These are phyloP conservation scores for Asterella californica DNA, from an alignment of 225 moss, liverwort and hornwort genomes.

Conservation along the genomic window DNA sequence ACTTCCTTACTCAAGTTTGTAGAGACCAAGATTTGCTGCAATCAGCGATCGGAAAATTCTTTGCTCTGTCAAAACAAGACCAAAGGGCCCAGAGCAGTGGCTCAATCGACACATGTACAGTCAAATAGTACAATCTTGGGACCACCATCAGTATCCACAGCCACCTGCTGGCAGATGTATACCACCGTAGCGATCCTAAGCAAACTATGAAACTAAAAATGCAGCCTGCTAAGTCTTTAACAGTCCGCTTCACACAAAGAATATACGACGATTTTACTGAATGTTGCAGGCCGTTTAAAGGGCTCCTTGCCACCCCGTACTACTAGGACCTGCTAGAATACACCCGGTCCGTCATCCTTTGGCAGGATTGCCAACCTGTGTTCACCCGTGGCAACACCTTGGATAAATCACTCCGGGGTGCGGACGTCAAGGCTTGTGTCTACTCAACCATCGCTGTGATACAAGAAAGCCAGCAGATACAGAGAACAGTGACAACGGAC, in stretches of 20 bases:
- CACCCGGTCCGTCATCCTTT: conserved; percentile 16
- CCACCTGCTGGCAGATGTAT: neutral
- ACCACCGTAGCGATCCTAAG: neutral
- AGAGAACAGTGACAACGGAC: conserved; percentile 16
- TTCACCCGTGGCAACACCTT: conserved; percentile 12
- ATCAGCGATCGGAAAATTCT: conserved; percentile 21
- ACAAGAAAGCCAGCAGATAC: conserved; percentile 20
- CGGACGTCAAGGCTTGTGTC: neutral
- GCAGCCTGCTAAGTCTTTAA: conserved; percentile 6
- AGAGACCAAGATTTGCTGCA: neutral
- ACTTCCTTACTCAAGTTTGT: neutral
- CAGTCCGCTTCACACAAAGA: conserved; percentile 14
- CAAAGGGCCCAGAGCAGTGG: conserved; percentile 7
- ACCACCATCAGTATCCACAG: neutral
- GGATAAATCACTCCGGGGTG: neutral
- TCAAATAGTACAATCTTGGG: conserved; percentile 16
- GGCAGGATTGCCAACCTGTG: conserved; percentile 10
- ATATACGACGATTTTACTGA: conserved; percentile 6
- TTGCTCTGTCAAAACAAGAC: conserved; percentile 6
- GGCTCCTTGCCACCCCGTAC: conserved; percentile 17
- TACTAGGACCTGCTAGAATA: conserved; percentile 25
- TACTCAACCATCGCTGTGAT: conserved; percentile 7
- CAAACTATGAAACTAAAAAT: conserved; percentile 8
- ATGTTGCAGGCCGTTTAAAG: conserved; percentile 20
- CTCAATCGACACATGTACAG: conserved; percentile 21